Evolutionary conservation across 768 basidiomycete species (phyloP), one percentile per base, ranked within the genome.

Genomic region (Boletus subparvulus): DNA sequence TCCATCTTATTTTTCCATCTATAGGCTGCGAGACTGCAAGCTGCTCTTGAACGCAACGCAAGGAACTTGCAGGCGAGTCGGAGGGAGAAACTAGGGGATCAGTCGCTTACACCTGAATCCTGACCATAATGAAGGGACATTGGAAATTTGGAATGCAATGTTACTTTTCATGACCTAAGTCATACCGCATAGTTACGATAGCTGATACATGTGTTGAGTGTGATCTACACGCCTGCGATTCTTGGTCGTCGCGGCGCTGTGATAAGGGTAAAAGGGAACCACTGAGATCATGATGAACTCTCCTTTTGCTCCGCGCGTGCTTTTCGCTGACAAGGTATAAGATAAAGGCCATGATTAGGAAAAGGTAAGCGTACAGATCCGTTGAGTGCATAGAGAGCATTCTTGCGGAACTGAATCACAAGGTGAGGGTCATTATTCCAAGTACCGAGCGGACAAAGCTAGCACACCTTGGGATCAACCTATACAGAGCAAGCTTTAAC

Each of bases 401-500:
- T 94, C 70, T 87, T 86, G 72, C 91, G 89, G 84, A 92, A 92
- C 92, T 93, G 61, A 10, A 30, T 57, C 41, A 52, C 43, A 32
- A 44, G 46, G 43, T 54, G 17, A 50, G 43, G 26, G 32, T 51
- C 51, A 47, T 53, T 28, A 52, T 36, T 45, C 16, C 50, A 37
- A 6, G 14, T 21, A 56, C 17, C 6, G 47, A 53, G 12, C 4
- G 13, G 19, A 40, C 12, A 39, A 32, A 7, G 30, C 16, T 36
- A 60, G 65, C 77, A 59, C 62, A 91, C 90, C 84, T 91, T 93
- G 58, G 86, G 72, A 61, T 93, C 91, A 68, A 93, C 86, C 91
- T 93, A 63, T 4, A 21, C 3, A 54, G 43, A 49, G 10, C 17
- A 54, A 53, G 13, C 2, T 16, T 60, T 50, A 50, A 51, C 51